Base-by-base conservation (phyloP, 2,329 filamentous ascomycete genomes). In the Colletotrichum neosansevieriae region DNA sequence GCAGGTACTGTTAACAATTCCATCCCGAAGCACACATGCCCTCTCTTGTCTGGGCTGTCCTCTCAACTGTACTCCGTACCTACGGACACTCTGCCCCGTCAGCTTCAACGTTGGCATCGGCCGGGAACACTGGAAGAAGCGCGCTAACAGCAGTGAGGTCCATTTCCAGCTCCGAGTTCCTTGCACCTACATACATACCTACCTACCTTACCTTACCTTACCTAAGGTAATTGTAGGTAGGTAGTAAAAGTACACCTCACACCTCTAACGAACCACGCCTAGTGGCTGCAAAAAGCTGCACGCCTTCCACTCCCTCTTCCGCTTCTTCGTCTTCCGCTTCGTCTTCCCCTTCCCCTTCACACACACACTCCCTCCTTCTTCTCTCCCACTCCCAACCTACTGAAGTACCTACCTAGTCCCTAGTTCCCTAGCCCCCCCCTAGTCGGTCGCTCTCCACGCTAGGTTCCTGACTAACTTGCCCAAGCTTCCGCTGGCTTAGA, bases 401-500 rank as follows among this genome's bases (percentile, higher is more conserved):
- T n/a, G n/a, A n/a, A n/a, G n/a, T n/a, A 50, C 12, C 29, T 24
- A 24, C 6, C 62, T 53, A 49, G 47, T 45, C 54, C 61, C 49
- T 65, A 38, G 36, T 38, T 38, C 36, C 36, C 36, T 38, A 15
- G 36, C 36, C 4, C 36, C 36, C 34, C 36, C 36, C 36, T 38
- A 50, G 61, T 54, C 54, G 32, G 44, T 59, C 62, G 47, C 61
- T 68, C 42, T 60, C 49, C 61, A 44, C 54, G 61, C 66, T 69
- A 69, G 61, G 66, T 69, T 65, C 66, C 66, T 69, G 66, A 69
- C 66, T 69, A 69, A 65, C 66, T 58, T 51, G 54, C 42, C 61
- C 47, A 66, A 69, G 66, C 66, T 69, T 56, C 64, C 54, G 45
- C 62, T 51, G 54, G 60, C 54, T 65, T 56, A 60, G 66, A 65